Evolutionary conservation across 257 asterid species (phyloP), one percentile per base, ranked within the genome.

Genomic region (Agastache rugosa): DNA sequence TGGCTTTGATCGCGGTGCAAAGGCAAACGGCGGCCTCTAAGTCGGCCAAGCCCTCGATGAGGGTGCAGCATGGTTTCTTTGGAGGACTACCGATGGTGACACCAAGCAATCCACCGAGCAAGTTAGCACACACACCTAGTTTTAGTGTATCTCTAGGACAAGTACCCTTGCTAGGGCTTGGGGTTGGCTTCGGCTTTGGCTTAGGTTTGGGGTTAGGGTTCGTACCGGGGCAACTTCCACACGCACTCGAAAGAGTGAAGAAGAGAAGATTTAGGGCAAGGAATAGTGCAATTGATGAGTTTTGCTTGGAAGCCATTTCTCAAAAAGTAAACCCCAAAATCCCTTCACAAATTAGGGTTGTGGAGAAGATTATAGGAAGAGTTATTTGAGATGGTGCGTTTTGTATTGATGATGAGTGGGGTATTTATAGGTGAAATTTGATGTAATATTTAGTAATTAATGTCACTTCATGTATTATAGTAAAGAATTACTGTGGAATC

Each of bases 371-470:
- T 25, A 69, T n/a, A n/a, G n/a, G 25, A 17, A 34, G 34, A 20
- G 65, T 11, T 19, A 11, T 73, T 82, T 82, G 81, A 74, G 74
- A 70, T 75, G 76, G 65, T 22, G 34, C 14, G 34, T 48, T 41
- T 58, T 31, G 72, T 35, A 31, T 23, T 56, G 17, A 39, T 56
- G 17, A 39, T 8, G 50, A 4, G 69, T 60, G 76, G 74, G 76
- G 70, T 12, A 75, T 85, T 76, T 85, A 83, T 85, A 83, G 83
- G 65, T 39, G 14, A 63, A 50, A 47, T 37, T 35, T 37, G 42
- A 34, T 2, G 37, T 5, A 4, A 5, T 2, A 2, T 2, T 31
- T 31, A 31, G 37, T 31, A 31, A 31, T 31, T 31, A 31, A 65
- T n/a, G 31, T 15, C 54, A 47, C n/a, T 6, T n/a, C n/a, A n/a